Conservation (phyloP, 768 basidiomycete genomes). For the Psilocybe cyanescens region DNA sequence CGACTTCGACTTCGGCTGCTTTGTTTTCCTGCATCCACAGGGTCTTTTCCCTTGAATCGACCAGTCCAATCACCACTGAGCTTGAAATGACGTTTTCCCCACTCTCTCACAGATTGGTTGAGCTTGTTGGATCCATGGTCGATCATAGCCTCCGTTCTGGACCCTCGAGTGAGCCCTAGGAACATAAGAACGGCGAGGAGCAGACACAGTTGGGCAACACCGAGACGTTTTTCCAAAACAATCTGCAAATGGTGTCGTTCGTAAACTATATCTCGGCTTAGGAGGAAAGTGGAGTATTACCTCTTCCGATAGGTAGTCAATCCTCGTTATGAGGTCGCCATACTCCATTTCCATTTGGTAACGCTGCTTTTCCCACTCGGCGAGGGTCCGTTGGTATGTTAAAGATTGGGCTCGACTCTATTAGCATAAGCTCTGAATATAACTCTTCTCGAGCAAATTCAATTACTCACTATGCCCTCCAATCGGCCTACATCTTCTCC, state of each 20-base stretch:
- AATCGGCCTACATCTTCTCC: slow-evolving; percentile 80
- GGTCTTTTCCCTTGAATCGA: slow-evolving; percentile 34
- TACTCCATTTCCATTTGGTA: slow-evolving; percentile 72
- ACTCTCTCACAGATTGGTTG: slow-evolving; percentile 46
- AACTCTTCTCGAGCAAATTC: not conserved
- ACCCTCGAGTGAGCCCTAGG: slow-evolving; percentile 85
- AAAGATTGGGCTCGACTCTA: slow-evolving; percentile 76
- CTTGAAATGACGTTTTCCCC: slow-evolving; percentile 60
- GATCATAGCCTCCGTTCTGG: slow-evolving; percentile 39
- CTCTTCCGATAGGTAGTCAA: slow-evolving; percentile 83
- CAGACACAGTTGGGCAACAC: slow-evolving; percentile 85
- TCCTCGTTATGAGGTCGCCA: slow-evolving; percentile 63
- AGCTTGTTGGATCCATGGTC: slow-evolving; percentile 25
- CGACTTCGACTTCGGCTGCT: slow-evolving; percentile 30
- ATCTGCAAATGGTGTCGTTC: slow-evolving; percentile 49
- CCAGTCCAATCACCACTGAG: slow-evolving; percentile 58
- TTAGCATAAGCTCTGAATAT: not conserved
- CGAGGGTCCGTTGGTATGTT: slow-evolving; percentile 62
- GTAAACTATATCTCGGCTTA: not conserved
- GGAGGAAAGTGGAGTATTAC: slow-evolving; percentile 38
- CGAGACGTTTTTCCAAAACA: slow-evolving; percentile 84
- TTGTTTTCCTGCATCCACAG: slow-evolving; percentile 11
- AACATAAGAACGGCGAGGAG: slow-evolving; percentile 85
- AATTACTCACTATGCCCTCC: slow-evolving; percentile 67
- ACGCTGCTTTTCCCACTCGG: slow-evolving; percentile 73